Evolutionary conservation across 768 basidiomycete genomes (phyloP).

Genomic region (Leccinum aurantiacum): DNA sequence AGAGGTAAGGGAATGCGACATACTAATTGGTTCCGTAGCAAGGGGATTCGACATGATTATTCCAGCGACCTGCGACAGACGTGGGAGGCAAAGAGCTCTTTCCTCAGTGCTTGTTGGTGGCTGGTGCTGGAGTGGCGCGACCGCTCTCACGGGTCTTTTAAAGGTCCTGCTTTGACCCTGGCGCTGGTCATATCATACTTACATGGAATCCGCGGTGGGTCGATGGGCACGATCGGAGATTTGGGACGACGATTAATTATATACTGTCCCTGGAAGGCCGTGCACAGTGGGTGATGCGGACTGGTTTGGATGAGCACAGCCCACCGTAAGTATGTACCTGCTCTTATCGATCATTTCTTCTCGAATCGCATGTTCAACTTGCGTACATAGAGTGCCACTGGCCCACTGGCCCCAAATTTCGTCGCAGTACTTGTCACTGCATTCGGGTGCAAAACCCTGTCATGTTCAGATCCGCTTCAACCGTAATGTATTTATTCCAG

Average conservation of each 20-base stretch:
- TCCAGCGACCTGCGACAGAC: neutral
- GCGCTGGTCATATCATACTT: neutral
- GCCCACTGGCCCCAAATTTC: no score
- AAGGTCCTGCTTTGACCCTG: neutral
- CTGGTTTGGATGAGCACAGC: neutral
- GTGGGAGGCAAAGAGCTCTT: neutral
- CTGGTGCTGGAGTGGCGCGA: neutral
- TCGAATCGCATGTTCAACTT: no score
- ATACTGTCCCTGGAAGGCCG: neutral
- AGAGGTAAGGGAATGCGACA: neutral
- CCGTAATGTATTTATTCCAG: neutral
- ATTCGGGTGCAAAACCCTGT: neutral
- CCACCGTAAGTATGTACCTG: neutral
- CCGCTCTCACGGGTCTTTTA: neutral
- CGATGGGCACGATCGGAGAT: neutral
- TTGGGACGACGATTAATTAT: neutral
- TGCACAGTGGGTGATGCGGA: no score
- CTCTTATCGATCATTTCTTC: neutral
- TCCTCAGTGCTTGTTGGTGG: neutral
- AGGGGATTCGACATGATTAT: neutral
- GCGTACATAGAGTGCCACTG: no score
- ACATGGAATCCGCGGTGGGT: neutral
- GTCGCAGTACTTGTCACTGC: neutral
- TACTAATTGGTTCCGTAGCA: neutral
- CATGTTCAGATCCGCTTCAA: neutral